These are phyloP conservation scores for Lasiosphaeria ovina DNA, from an alignment of 495 filamentous ascomycete species.

Conservation along the genomic window DNA sequence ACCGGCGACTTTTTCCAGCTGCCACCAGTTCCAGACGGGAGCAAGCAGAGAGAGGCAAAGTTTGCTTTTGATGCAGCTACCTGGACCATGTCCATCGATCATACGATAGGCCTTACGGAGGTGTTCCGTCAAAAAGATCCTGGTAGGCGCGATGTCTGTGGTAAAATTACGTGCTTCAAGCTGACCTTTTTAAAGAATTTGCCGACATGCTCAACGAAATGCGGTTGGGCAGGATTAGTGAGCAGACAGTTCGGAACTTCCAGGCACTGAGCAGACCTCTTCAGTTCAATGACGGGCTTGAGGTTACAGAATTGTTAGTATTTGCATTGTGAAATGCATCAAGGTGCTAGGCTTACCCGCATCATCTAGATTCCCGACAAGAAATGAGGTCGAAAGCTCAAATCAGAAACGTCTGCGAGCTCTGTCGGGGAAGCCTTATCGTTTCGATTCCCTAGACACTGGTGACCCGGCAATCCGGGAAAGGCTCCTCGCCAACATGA, in stretches of 20 bases:
- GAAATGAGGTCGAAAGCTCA: constrained; percentile 82
- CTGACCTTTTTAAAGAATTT: constrained; percentile 55
- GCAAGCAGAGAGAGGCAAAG: constrained; percentile 63
- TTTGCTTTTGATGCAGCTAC: constrained; percentile 91
- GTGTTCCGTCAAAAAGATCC: constrained; percentile 96
- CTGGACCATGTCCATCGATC: constrained; percentile 89
- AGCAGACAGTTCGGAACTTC: constrained; percentile 69
- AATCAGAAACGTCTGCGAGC: constrained; percentile 71
- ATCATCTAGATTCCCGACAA: constrained; percentile 73
- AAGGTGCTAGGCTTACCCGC: constrained; percentile 7
- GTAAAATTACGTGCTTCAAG: neutral
- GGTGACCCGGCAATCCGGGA: constrained; percentile 72
- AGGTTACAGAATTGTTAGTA: constrained; percentile 82
- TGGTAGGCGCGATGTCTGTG: constrained; percentile 42
- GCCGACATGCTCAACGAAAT: constrained; percentile 96
- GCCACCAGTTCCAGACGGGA: constrained; percentile 77
- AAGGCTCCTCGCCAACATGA: constrained; percentile 81
- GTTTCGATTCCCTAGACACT: constrained; percentile 70
- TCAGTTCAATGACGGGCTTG: constrained; percentile 69
- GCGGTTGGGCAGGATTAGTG: constrained; percentile 77
- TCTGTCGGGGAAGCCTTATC: constrained; percentile 64
- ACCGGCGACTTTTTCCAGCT: constrained; percentile 98
- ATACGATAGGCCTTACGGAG: constrained; percentile 92
- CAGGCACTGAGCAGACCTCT: constrained; percentile 66
- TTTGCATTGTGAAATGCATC: neutral